Percentiles rank a stretch among this genome's conserved stretches.
Evolutionary conservation across 176 grass and related monocot species (phyloP).

Genomic region (Themeda triandra): DNA sequence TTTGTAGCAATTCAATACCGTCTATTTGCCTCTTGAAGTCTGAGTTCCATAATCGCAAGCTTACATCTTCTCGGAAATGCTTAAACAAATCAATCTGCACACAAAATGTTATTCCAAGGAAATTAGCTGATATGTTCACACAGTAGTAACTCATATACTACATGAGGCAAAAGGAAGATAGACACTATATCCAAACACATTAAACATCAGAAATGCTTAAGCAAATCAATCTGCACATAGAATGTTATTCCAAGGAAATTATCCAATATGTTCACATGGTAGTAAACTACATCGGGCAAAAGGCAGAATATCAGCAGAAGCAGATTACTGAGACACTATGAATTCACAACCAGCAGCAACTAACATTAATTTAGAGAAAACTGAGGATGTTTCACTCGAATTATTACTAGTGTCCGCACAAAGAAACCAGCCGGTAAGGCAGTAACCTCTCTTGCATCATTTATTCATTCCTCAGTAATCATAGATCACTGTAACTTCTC

Average conservation of each 20-base stretch:
- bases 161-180: neutral
- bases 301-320: neutral
- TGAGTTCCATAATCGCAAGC: slow-evolving; percentile 80
- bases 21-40: slow-evolving; percentile 99
- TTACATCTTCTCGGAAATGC: slow-evolving; percentile 95
- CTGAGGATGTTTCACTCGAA: neutral
- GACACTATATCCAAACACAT: neutral
- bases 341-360: neutral
- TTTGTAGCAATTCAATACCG: slow-evolving; percentile 92
- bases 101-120: neutral
- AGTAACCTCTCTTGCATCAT: neutral
- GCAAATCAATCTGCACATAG: slow-evolving; percentile 62
- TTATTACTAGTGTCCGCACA: neutral
- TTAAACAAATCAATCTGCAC: slow-evolving; percentile 85
- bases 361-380: neutral
- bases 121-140: neutral
- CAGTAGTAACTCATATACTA: neutral
- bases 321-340: neutral
- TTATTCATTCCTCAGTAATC: neutral
- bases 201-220: slow-evolving; percentile 67
- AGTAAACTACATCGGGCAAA: neutral
- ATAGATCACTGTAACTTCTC: neutral
- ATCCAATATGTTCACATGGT: neutral
- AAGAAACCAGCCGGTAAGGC: neutral
- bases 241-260: slow-evolving; percentile 1